phyloP scores from a whole-genome alignment of 2,329 filamentous ascomycete species.

The Aspergillus hiratsukae region DNA sequence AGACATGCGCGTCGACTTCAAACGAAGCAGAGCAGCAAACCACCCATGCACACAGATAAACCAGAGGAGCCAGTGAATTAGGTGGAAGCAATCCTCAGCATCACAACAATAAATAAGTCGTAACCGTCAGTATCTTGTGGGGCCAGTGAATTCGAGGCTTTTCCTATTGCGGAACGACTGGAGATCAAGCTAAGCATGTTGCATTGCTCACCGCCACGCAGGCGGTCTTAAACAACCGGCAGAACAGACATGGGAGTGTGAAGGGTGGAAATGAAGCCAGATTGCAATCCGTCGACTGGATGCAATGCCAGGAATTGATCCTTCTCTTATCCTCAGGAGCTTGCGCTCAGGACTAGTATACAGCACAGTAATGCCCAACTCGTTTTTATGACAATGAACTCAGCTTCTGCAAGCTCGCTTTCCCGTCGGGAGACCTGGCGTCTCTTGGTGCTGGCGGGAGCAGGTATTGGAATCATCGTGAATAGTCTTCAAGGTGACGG shows the following conservation, averaged over 20 bases:
- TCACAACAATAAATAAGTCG: conserved; percentile 3
- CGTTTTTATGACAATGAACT: conserved; percentile 27
- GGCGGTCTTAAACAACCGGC: conserved; percentile 23
- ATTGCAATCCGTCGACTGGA: conserved; percentile 19
- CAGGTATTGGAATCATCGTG: conserved; percentile 65
- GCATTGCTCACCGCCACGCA: conserved; percentile 12
- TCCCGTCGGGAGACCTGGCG: conserved; percentile 53
- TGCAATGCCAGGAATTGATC: background rate
- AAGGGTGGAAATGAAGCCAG: conserved; percentile 23
- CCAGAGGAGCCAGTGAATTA: conserved; percentile 12
- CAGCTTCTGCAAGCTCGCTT: conserved; percentile 32
- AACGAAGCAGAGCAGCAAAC: background rate
- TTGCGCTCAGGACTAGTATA: background rate
- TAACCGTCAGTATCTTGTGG: background rate
- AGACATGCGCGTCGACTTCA: background rate
- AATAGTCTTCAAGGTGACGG: conserved; percentile 83
- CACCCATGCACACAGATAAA: conserved; percentile 7
- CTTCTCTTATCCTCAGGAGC: background rate
- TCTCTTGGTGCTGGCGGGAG: conserved; percentile 60
- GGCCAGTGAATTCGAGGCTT: background rate
- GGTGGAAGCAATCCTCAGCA: background rate
- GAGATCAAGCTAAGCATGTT: background rate
- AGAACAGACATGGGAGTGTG: conserved; percentile 20
- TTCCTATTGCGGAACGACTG: conserved; percentile 14
- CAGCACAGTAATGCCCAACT: conserved; percentile 4